Base-by-base conservation (phyloP, 2,329 filamentous ascomycete genomes). In the Aureobasidium namibiae region DNA sequence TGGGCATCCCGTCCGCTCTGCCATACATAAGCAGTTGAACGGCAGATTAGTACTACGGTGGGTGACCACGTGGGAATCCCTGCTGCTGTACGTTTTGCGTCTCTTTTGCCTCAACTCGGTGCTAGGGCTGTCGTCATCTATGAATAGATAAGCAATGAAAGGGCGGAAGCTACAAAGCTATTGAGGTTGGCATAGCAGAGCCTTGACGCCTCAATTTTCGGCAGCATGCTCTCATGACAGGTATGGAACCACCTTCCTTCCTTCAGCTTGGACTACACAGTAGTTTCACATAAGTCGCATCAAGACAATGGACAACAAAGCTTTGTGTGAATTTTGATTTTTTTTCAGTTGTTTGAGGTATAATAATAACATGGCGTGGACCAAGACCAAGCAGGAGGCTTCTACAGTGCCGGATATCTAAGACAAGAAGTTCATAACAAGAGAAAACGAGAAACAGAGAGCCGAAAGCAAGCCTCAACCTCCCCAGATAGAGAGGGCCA, bases 21-120 rank as follows among this genome's bases (percentile, higher is more conserved):
- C 44, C 44, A 46, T 46, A 46, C 44, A 46, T 46, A 46, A 46
- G 44, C 44, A 46, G 26, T 46, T 46, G 44, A 46, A 46, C 44
- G 44, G 44, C 44, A 46, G 44, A 46, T 46, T 46, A 46, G 44
- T 46, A 46, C 44, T 46, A 18, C 16, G 44, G 44, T 46, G 44
- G 44, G 44, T 46, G 44, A 46, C 44, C 44, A 46, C 44, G 16
- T 18, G 44, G 44, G 44, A 46, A 46, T 46, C 44, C 44, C 44
- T 46, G 44, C 44, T 46, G 44, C 44, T 46, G 44, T 46, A 46
- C 26, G 44, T 46, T 46, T 46, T 46, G 44, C 24, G 0, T 29
- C 26, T 29, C 4, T 29, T 9, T 29, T 29, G 4, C 26, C 9
- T 29, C 26, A n/a, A n/a, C n/a, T n/a, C n/a, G n/a, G n/a, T n/a